Evolutionary conservation across 2,329 filamentous ascomycete genomes (phyloP).

Genomic region (Penicillium aurantiogriseum): DNA sequence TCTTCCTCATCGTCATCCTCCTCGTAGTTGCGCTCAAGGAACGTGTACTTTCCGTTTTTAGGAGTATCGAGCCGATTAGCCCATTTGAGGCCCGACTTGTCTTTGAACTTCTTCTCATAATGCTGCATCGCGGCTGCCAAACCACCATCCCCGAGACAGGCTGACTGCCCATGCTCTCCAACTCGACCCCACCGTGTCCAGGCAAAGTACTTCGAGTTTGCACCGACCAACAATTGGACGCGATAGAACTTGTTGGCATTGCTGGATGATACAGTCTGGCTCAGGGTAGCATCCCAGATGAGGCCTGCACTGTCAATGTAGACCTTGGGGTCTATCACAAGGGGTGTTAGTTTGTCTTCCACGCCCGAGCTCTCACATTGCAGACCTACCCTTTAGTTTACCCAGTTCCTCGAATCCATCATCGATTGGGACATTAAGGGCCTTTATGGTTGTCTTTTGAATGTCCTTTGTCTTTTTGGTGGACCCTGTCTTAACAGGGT

Average conservation of each 20-base stretch:
- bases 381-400: neutral
- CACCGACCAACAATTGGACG: constrained; percentile 58
- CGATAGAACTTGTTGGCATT: constrained; percentile 87
- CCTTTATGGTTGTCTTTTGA: constrained; percentile 45
- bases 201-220: constrained; percentile 49
- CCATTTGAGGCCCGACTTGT: constrained; percentile 56
- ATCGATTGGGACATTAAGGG: constrained; percentile 49
- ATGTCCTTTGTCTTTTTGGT: constrained; percentile 46
- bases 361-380: neutral
- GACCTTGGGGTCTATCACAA: constrained; percentile 44
- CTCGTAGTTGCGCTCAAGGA: constrained; percentile 75
- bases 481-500: constrained; percentile 4
- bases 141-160: constrained; percentile 40
- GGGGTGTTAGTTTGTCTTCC: neutral
- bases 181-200: constrained; percentile 85
- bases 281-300: constrained; percentile 77
- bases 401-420: constrained; percentile 28
- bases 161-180: constrained; percentile 51
- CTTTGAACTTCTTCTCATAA: constrained; percentile 58
- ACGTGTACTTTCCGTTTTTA: constrained; percentile 67
- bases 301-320: constrained; percentile 64
- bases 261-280: constrained; percentile 67
- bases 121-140: constrained; percentile 42
- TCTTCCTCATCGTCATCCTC: constrained; percentile 57
- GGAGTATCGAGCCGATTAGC: constrained; percentile 47